Base-by-base conservation (phyloP, 306 rosid species). In the Cucurbita pepo region DNA sequence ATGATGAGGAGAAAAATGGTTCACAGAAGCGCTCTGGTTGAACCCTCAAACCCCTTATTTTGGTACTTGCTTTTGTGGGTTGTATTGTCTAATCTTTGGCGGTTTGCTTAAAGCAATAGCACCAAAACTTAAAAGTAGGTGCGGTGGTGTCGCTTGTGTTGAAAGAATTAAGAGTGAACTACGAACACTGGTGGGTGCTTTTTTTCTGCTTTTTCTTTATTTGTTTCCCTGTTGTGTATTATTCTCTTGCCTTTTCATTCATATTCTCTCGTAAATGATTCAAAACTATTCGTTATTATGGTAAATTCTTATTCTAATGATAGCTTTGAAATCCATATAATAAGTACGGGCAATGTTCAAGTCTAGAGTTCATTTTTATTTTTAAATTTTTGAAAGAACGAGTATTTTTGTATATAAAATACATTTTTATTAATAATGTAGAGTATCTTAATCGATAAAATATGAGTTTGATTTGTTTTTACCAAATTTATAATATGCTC, bases 41-140 rank as follows among this genome's bases (percentile, higher is more conserved):
- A 64, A 43, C 15, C 21, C 71, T 64, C 37, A 41, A 37, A 16
- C 10, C 14, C 53, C 52, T 4, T 10, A 40, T 38, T n/a, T 61
- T 40, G 40, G 10, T 58, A 30, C 10, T 21, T 57, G 38, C 19
- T 37, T 62, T 40, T 59, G 44, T 41, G 41, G 41, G 51, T 10
- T 64, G 53, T 64, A 64, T 64, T 64, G 37, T 8, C 53, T 34
- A 64, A 64, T 64, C n/a, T 64, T 64, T 64, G 71, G 71, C 2
- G 18, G 71, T 64, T 64, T 41, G 71, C 52, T 43, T 64, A 64
- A 64, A 64, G 71, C 52, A 64, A 9, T n/a, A 64, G 71, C 71
- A 41, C 16, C 4, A 64, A 64, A 41, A 64, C 71, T 52, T 64
- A 64, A 64, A 30, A 64, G 71, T 18, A 41, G 53, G 53, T 43